Evolutionary conservation across 441 rosid species (phyloP), one percentile per base, ranked within the genome.

Genomic region (Geranium incanum): DNA sequence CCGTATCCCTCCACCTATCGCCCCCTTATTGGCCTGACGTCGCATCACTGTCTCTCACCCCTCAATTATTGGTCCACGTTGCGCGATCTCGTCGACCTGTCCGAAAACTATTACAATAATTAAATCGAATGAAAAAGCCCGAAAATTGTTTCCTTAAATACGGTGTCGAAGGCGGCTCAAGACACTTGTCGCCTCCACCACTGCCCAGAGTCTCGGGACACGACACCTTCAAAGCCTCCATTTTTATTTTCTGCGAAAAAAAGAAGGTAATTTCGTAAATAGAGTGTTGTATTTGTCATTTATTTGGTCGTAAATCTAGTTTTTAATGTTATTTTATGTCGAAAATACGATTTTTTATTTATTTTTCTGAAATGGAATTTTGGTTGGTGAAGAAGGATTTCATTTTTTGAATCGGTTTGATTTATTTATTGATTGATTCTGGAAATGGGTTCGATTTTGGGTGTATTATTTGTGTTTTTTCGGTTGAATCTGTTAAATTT

Each of bases 151-250:
- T 52, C 60, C 60, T 13, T 52, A 52, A 52, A 52, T 52, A 12
- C 60, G 60, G 12, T 52, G 60, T 52, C 60, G 52, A 52, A 48
- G 60, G 60, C 60, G 12, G 60, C 60, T 13, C 60, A 52, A 12
- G 60, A 52, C 60, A 52, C 60, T 52, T 52, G 60, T 52, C 60
- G 12, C 60, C 60, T 52, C 60, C 19, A 13, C 60, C 60, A 52
- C 60, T 3, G 4, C 15, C 60, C 60, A 52, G 18, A 52, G 60
- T 4, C 63, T 60, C 65, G 3, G 65, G 65, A 60, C 65, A 19
- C 65, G 65, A 60, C 65, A 60, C 65, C 65, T 21, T 19, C 65
- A 33, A 18, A 28, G 23, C 19, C 65, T 60, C 65, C 65, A 5
- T 13, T 50, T 50, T 13, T 57, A 4, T 57, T 57, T 15, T 18